Evolutionary conservation across 2,329 filamentous ascomycete genomes (phyloP).

Genomic region (Phialophora verrucosa): DNA sequence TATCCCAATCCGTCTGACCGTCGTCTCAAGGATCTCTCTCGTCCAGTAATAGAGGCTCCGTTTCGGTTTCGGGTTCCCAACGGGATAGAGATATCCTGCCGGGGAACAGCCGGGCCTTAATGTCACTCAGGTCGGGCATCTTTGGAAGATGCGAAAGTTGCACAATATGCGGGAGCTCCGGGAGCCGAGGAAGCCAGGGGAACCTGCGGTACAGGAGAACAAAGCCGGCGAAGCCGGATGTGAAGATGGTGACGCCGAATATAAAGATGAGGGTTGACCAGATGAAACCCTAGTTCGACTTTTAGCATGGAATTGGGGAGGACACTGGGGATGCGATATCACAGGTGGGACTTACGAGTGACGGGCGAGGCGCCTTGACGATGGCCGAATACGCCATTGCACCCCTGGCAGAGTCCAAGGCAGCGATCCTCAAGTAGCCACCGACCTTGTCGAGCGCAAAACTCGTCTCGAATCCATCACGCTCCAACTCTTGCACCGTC

Average conservation of each 20-base stretch:
- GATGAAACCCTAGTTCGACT: neutral
- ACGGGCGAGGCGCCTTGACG: slow-evolving; percentile 16
- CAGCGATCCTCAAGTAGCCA: slow-evolving; percentile 26
- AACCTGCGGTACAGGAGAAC: neutral
- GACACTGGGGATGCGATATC: neutral
- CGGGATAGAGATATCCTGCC: neutral
- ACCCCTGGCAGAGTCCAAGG: slow-evolving; percentile 23
- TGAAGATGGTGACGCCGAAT: neutral
- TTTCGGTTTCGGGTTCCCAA: neutral
- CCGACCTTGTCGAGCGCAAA: slow-evolving; percentile 22
- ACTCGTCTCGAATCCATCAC: slow-evolving; percentile 32
- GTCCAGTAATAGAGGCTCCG: neutral
- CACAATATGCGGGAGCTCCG: neutral
- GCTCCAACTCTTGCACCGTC: slow-evolving; percentile 26
- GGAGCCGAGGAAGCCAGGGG: neutral
- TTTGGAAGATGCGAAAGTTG: neutral
- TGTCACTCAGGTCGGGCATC: neutral
- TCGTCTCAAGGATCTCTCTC: neutral
- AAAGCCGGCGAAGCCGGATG: neutral
- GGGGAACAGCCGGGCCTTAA: neutral
- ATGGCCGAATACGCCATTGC: slow-evolving; percentile 27
- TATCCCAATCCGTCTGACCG: neutral
- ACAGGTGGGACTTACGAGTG: slow-evolving; percentile 19
- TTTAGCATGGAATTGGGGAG: neutral
- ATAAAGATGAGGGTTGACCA: neutral